Evolutionary conservation across 495 filamentous ascomycete genomes (phyloP), one percentile per base, ranked within the genome.

Genomic region (Aspergillus asperescens): DNA sequence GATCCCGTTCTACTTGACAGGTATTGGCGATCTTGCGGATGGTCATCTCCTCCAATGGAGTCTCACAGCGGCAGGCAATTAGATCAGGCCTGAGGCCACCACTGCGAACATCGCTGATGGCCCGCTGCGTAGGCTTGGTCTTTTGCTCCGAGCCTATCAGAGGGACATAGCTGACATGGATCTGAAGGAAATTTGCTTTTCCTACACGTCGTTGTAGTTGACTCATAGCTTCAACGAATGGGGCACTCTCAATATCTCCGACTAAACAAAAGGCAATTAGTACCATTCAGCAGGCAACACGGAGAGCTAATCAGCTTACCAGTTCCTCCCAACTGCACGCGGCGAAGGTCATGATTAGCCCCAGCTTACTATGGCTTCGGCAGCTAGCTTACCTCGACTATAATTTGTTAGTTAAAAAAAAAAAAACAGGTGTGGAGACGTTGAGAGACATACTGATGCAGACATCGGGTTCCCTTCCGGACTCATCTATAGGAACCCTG

Each of bases 81-180:
- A 96, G 67, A 66, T 98, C 93, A 9, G 93, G 93, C 50, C 82
- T 82, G 50, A 98, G 66, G 59, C 93, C 92, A 56, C 85, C 83
- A 55, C 82, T 87, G 40, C 91, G 80, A 32, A 87, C 84, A 55
- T 87, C 81, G 57, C 83, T 84, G 65, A 96, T 90, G 29, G 93
- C 89, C 55, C 86, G 78, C 66, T 97, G 93, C 0, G 93, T 97
- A 1, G 93, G 93, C 69, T 98, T 98, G 12, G 90, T 96, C 82
- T 97, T 98, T 70, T 93, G 81, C 73, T 97, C 93, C 15, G 41
- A 55, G 7, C 68, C 62, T 25, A 81, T 73, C 3, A 91, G 71
- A 0, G 90, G 90, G 16, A 95, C 80, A 40, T 86, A 82, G 7
- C 81, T 89, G 37, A 95, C 91, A 62, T 89, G 83, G 54, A 93